phyloP scores from a whole-genome alignment of 2,329 filamentous ascomycete genomes.

The Cladosporium oxysporum region DNA sequence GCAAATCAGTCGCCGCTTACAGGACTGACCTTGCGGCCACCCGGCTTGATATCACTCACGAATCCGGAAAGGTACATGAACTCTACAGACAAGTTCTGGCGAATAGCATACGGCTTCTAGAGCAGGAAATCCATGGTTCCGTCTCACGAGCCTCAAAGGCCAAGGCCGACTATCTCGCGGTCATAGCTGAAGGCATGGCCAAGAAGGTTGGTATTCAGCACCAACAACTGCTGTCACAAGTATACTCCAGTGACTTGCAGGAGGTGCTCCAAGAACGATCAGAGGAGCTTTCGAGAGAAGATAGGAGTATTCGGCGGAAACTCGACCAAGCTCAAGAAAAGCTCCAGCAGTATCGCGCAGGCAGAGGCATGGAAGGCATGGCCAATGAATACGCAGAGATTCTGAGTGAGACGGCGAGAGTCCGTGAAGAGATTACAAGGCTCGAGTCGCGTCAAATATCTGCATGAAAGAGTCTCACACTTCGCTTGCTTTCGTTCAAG shows the following conservation, averaged over 20 bases:
- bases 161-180: constrained; percentile 45
- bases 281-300: constrained; percentile 35
- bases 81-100: constrained; percentile 42
- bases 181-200: constrained; percentile 45
- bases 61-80: constrained; percentile 37
- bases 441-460: background rate
- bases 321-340: constrained; percentile 37
- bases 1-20: constrained; percentile 26
- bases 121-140: constrained; percentile 51
- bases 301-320: constrained; percentile 35
- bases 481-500: background rate
- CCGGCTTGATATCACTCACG: constrained; percentile 39
- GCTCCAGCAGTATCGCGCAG: constrained; percentile 41
- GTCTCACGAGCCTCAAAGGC: constrained; percentile 45
- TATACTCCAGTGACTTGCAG: constrained; percentile 30
- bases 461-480: background rate
- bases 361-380: constrained; percentile 42
- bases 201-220: constrained; percentile 41
- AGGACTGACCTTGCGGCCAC: constrained; percentile 31
- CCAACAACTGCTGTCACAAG: constrained; percentile 29
- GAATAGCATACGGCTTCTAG: constrained; percentile 45
- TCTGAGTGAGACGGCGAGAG: constrained; percentile 28
- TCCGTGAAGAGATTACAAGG: constrained; percentile 38
- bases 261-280: constrained; percentile 37
- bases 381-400: constrained; percentile 42